Conservation (phyloP, 768 basidiomycete genomes). For the Russula sp. region DNA sequence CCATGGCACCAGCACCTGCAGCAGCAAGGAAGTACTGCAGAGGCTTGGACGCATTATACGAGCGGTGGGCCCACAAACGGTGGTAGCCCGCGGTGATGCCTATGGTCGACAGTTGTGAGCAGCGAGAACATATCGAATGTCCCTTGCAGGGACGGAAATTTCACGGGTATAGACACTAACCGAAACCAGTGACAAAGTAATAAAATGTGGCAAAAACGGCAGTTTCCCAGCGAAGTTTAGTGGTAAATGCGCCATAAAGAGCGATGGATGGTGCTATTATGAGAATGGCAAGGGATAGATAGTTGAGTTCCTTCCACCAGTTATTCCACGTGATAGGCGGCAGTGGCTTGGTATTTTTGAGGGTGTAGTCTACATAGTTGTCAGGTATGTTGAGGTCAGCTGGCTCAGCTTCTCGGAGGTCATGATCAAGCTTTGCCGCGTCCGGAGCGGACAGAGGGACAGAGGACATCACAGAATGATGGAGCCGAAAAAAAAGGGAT, state of each 20-base stretch:
- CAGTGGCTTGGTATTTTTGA: slow-evolving; percentile 41
- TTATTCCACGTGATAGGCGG: slow-evolving; percentile 42
- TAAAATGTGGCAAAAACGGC: slow-evolving; percentile 57
- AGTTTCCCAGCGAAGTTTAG: slow-evolving; percentile 66
- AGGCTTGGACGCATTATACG: slow-evolving; percentile 85
- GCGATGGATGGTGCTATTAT: slow-evolving; percentile 68
- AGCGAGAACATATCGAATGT: not conserved
- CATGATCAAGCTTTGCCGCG: slow-evolving; percentile 21
- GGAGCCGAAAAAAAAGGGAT: slow-evolving; percentile 15
- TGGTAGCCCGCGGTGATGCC: slow-evolving; percentile 95
- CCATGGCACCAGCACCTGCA: slow-evolving; percentile 84
- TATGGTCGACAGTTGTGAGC: slow-evolving; percentile 22
- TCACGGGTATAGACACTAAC: slow-evolving; percentile 38
- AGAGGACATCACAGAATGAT: slow-evolving; percentile 27
- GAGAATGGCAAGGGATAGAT: slow-evolving; percentile 68
- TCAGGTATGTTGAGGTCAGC: slow-evolving; percentile 40
- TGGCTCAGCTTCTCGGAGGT: slow-evolving; percentile 24
- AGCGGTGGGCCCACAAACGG: slow-evolving; percentile 92
- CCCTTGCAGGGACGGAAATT: not conserved
- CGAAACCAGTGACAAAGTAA: slow-evolving; percentile 78
- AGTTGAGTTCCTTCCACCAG: slow-evolving; percentile 57
- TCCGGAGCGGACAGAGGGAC: slow-evolving; percentile 24
- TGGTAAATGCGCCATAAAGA: slow-evolving; percentile 61
- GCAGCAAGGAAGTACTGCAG: slow-evolving; percentile 81
- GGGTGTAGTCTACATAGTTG: slow-evolving; percentile 51